Evolutionary conservation across 805 yeast species (phyloP).

Genomic region (Jamesozyma hellenica): DNA sequence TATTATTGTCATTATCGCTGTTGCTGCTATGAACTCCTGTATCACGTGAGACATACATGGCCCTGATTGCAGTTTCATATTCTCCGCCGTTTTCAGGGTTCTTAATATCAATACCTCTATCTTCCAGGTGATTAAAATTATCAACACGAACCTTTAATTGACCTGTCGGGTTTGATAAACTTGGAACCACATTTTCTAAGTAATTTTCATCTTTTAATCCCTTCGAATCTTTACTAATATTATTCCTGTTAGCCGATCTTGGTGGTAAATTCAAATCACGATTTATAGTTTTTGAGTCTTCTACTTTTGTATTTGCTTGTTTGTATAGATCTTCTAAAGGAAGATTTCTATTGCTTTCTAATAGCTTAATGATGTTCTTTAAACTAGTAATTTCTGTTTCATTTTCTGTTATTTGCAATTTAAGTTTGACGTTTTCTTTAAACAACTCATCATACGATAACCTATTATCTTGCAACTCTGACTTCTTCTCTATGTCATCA

Average conservation of each 20-base stretch:
- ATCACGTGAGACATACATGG: no score
- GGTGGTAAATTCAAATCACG: constrained; percentile 28
- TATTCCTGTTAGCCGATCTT: constrained; percentile 32
- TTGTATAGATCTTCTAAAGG: constrained; percentile 6
- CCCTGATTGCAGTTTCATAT: constrained; percentile 1
- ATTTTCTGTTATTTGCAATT: constrained; percentile 18
- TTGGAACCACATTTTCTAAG: no score
- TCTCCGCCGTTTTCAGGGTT: background rate
- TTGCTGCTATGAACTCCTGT: background rate
- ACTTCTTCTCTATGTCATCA: constrained; percentile 20
- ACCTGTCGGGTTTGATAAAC: no score
- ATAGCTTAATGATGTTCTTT: constrained; percentile 6
- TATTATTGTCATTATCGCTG: background rate
- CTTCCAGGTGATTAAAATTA: no score
- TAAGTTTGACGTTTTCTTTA: constrained; percentile 24
- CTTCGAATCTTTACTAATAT: constrained; percentile 12
- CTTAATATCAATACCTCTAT: no score
- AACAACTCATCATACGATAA: constrained; percentile 24
- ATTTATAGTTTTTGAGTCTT: background rate
- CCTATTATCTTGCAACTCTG: constrained; percentile 7
- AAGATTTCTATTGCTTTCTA: constrained; percentile 8
- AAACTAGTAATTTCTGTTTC: constrained; percentile 19
- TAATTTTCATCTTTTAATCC: no score
- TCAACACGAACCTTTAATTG: no score
- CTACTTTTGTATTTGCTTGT: background rate